Percentiles rank a stretch among this genome's conserved stretches.
These are phyloP conservation scores for Ceratocystis eucalypticola DNA, from an alignment of 2,329 filamentous ascomycete genomes.

Conservation along the genomic window DNA sequence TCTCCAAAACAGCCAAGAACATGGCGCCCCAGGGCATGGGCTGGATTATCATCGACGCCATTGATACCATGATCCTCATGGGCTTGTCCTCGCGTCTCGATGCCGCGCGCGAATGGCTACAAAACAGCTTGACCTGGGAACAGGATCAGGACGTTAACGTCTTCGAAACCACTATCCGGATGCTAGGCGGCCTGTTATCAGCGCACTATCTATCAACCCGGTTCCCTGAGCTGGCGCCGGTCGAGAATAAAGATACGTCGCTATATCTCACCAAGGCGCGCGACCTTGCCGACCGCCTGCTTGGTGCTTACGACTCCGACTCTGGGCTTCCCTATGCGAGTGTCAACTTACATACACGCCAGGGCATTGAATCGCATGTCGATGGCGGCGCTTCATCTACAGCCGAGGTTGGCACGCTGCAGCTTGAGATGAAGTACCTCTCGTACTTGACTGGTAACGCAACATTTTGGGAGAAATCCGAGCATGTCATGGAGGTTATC, in stretches of 20 bases:
- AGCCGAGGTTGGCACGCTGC: slow-evolving; percentile 79
- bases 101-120: slow-evolving; percentile 80
- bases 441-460: slow-evolving; percentile 87
- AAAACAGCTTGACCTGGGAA: slow-evolving; percentile 67
- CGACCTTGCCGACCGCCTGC: slow-evolving; percentile 74
- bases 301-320: slow-evolving; percentile 74
- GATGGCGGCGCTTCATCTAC: slow-evolving; percentile 85
- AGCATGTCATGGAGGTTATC: slow-evolving; percentile 82
- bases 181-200: slow-evolving; percentile 84
- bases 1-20: slow-evolving; percentile 62
- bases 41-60: slow-evolving; percentile 93
- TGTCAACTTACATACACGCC: slow-evolving; percentile 65
- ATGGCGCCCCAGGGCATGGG: slow-evolving; percentile 86
- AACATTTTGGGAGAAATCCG: slow-evolving; percentile 81
- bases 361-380: slow-evolving; percentile 67
- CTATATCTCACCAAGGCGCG: slow-evolving; percentile 92
- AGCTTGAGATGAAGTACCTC: slow-evolving; percentile 95
- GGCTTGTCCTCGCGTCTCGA: slow-evolving; percentile 77
- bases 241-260: slow-evolving; percentile 60
- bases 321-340: slow-evolving; percentile 85
- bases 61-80: slow-evolving; percentile 98
- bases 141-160: slow-evolving; percentile 93
- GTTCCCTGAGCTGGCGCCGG: slow-evolving; percentile 65
- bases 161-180: slow-evolving; percentile 95
- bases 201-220: slow-evolving; percentile 87